phyloP scores from a whole-genome alignment of 257 asterid species.

The Primulina huaijiensis region DNA sequence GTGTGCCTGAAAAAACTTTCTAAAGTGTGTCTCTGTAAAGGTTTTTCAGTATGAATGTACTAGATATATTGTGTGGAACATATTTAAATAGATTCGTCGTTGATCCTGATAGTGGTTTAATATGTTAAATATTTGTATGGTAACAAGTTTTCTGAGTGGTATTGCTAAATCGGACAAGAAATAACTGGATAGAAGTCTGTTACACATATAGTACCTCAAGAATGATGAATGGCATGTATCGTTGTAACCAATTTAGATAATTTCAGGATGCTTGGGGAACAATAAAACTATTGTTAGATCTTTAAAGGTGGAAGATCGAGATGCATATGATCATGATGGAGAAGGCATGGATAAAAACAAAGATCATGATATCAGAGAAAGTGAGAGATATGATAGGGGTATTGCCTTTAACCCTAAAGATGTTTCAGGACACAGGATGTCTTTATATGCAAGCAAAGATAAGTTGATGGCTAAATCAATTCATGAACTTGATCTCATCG shows the following conservation, averaged over 20 bases:
- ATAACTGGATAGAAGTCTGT: background rate
- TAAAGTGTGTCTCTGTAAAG: constrained; percentile 1
- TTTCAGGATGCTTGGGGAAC: constrained; percentile 61
- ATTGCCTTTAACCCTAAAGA: constrained; percentile 45
- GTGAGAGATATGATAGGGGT: constrained; percentile 58
- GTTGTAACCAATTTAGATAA: constrained; percentile 24
- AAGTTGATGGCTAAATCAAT: constrained; percentile 72
- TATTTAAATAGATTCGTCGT: background rate
- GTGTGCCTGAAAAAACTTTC: constrained; percentile 17
- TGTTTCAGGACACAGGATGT: constrained; percentile 51
- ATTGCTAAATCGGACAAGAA: constrained; percentile 3
- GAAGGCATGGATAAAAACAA: constrained; percentile 48
- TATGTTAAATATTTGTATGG: background rate
- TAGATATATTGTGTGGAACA: constrained; percentile 7
- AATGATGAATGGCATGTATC: constrained; percentile 15
- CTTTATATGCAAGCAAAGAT: constrained; percentile 62
- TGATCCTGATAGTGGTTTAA: constrained; percentile 27
- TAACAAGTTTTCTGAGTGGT: background rate
- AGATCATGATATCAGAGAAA: constrained; percentile 52
- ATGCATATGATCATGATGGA: constrained; percentile 47
- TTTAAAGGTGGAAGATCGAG: constrained; percentile 48
- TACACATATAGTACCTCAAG: constrained; percentile 13
- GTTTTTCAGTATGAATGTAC: constrained; percentile 17
- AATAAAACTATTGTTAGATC: constrained; percentile 41
- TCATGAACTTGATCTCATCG: constrained; percentile 94